phyloP scores from a whole-genome alignment of 2,329 filamentous ascomycete species.

The Sporothrix sp. region DNA sequence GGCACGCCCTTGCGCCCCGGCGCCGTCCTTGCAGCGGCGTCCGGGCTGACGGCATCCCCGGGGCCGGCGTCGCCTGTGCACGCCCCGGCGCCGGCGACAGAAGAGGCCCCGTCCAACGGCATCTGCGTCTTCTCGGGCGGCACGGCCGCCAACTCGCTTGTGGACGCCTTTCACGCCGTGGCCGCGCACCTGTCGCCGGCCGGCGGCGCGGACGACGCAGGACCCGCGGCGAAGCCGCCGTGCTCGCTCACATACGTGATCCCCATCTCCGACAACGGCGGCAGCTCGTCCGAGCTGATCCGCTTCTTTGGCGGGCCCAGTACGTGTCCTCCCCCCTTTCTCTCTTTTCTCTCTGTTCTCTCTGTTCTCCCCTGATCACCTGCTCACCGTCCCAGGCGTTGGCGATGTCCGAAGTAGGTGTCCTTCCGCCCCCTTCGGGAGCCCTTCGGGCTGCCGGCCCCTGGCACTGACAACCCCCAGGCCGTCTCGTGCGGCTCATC shows the following conservation, averaged over 20 bases:
- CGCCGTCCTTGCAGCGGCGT: neutral
- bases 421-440: no score
- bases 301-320: constrained; percentile 91
- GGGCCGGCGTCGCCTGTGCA: constrained; percentile 2
- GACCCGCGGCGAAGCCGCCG: constrained; percentile 41
- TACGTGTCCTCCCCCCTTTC: constrained; percentile 25
- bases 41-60: neutral
- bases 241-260: constrained; percentile 76
- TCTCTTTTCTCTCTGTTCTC: no score
- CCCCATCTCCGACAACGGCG: constrained; percentile 92
- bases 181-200: constrained; percentile 24
- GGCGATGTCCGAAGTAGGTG: constrained; percentile 64
- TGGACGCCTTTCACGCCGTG: constrained; percentile 73
- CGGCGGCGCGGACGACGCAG: constrained; percentile 10
- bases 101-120: constrained; percentile 27
- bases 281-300: constrained; percentile 86
- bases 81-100: neutral
- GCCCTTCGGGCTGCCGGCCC: neutral
- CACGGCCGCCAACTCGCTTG: constrained; percentile 87
- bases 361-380: no score
- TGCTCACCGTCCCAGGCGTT: constrained; percentile 27
- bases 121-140: constrained; percentile 87
- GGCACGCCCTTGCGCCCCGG: constrained; percentile 12
- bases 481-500: constrained; percentile 82
- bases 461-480: no score